A percentile compares a stretch with the other conserved stretches of the same genome.
phyloP scores from a whole-genome alignment of 2,329 filamentous ascomycete genomes.

The Fusarium anguioides region DNA sequence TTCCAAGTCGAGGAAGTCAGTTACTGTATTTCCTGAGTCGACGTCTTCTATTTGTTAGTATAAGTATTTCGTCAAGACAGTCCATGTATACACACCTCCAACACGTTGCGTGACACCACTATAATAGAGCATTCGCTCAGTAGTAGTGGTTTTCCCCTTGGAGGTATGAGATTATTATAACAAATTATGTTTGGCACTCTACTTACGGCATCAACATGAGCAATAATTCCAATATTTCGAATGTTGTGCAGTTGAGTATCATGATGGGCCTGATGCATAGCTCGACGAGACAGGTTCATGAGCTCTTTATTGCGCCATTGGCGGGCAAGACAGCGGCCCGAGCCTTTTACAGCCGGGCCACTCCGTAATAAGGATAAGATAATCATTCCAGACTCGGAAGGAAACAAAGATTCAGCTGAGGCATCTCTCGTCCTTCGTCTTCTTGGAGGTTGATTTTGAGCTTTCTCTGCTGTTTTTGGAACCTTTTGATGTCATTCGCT shows the following conservation, averaged over 20 bases:
- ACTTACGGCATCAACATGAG: conserved; percentile 90
- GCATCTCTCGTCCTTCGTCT: conserved; percentile 29
- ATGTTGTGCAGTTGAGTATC: conserved; percentile 63
- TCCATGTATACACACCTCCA: conserved; percentile 63
- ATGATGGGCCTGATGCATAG: conserved; percentile 37
- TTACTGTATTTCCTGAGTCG: conserved; percentile 95
- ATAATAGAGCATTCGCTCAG: conserved; percentile 98
- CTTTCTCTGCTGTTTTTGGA: conserved; percentile 31
- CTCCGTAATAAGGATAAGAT: conserved; percentile 40
- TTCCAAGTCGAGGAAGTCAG: conserved; percentile 95
- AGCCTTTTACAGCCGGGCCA: conserved; percentile 29
- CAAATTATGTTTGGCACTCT: fast-evolving
- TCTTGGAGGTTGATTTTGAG: conserved; percentile 26
- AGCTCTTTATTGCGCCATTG: conserved; percentile 40
- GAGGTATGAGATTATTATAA: conserved; percentile 1
- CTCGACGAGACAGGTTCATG: conserved; percentile 24
- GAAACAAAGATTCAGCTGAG: conserved; percentile 5
- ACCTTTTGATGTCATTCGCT: conserved; percentile 31
- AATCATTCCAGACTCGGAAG: conserved; percentile 37
- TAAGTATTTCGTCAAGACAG: background rate
- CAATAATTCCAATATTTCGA: conserved; percentile 97
- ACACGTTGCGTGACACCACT: conserved; percentile 89
- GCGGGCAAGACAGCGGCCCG: conserved; percentile 35
- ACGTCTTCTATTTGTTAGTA: conserved; percentile 69
- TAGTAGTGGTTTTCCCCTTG: conserved; percentile 94